Conservation (phyloP, 768 basidiomycete species). For the Fomitopsis serialis region DNA sequence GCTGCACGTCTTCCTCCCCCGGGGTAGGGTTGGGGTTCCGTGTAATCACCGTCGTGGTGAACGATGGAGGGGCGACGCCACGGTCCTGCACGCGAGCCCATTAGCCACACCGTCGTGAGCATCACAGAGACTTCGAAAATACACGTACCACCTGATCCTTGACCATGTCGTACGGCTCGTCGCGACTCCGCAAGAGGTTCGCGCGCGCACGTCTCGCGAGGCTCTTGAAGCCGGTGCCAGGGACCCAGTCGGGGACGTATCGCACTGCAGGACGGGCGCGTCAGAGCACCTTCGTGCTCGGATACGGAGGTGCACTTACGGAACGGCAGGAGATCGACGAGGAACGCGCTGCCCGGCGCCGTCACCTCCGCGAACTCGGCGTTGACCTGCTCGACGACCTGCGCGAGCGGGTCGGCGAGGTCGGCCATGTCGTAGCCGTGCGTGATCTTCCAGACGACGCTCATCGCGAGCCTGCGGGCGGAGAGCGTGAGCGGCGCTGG, state of each 20-base stretch:
- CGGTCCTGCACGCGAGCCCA: slow-evolving; percentile 1
- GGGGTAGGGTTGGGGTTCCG: slow-evolving; percentile 4
- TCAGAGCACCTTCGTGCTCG: neutral
- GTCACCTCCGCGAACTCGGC: no score
- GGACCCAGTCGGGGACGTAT: slow-evolving; percentile 12
- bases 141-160: slow-evolving; percentile 8
- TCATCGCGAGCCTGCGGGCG: slow-evolving; percentile 25
- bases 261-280: slow-evolving; percentile 4
- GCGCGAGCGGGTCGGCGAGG: slow-evolving; percentile 18
- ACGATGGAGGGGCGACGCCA: slow-evolving; percentile 13
- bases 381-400: slow-evolving; percentile 5
- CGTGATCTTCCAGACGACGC: slow-evolving; percentile 15
- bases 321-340: no score
- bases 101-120: neutral
- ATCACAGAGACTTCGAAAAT: no score
- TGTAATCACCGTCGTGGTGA: slow-evolving; percentile 14
- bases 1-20: slow-evolving; percentile 13
- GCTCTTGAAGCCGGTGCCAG: slow-evolving; percentile 11
- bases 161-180: slow-evolving; percentile 25
- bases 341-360: no score
- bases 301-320: no score
- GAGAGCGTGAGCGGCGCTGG: slow-evolving; percentile 21
- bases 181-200: slow-evolving; percentile 11
- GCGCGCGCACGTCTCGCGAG: slow-evolving; percentile 5
- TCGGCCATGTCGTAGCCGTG: no score